Percentiles rank a stretch among this genome's conserved stretches.
These are phyloP conservation scores for Mallotus japonicus DNA, from an alignment of 441 rosid genomes.

Conservation along the genomic window DNA sequence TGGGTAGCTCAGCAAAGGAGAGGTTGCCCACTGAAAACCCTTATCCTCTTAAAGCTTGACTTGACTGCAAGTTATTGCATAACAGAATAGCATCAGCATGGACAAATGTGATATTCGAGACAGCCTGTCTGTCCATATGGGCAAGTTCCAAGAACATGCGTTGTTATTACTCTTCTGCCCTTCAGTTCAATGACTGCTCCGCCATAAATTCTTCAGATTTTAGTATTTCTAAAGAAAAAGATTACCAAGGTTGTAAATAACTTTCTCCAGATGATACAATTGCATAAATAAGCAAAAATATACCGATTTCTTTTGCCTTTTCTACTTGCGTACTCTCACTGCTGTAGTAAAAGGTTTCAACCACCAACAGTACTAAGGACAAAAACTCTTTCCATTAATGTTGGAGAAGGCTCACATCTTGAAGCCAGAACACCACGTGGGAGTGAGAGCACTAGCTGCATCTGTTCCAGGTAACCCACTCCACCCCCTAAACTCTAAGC, in stretches of 20 bases:
- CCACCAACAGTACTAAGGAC: background rate
- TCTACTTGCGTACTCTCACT: background rate
- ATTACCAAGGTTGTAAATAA: background rate
- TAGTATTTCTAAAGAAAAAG: background rate
- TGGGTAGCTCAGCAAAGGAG: background rate
- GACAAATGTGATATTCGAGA: slow-evolving; percentile 16
- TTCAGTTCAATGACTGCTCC: background rate
- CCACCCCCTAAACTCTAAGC: background rate
- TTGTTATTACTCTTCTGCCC: slow-evolving; percentile 11
- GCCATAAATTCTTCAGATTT: background rate
- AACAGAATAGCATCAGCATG: slow-evolving; percentile 19
- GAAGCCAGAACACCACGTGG: slow-evolving; percentile 27
- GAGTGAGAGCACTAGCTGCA: slow-evolving; percentile 27
- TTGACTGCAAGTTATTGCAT: background rate
- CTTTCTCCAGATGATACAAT: no score
- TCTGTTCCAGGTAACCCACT: slow-evolving; percentile 20
- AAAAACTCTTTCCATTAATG: slow-evolving; percentile 11
- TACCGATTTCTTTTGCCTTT: slow-evolving; percentile 2
- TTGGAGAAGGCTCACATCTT: slow-evolving; percentile 19
- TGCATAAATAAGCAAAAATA: background rate
- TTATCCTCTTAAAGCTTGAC: no score
- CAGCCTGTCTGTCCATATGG: slow-evolving; percentile 24
- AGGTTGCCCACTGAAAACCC: background rate
- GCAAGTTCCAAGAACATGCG: slow-evolving; percentile 23
- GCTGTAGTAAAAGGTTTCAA: background rate